Percentiles rank a stretch among this genome's conserved stretches.
phyloP scores from a whole-genome alignment of 208 protist species.

The Phytomonas sp. region DNA sequence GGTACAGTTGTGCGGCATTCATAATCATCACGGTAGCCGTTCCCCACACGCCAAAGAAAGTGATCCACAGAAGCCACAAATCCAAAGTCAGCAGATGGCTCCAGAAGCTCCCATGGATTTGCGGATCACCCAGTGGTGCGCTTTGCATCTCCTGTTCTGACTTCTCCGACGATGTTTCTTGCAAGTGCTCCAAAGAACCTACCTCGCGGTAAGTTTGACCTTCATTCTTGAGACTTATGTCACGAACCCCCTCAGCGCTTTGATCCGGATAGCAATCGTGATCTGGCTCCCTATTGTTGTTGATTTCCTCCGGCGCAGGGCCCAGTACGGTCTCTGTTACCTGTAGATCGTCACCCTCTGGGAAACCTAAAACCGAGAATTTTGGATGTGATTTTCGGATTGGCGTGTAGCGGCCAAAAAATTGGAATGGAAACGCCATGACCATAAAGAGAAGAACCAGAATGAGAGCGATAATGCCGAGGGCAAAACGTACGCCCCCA shows the following conservation, averaged over 20 bases:
- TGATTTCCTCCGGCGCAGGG: not conserved
- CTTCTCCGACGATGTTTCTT: not conserved
- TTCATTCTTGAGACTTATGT: not conserved
- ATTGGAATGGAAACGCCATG: conserved; percentile 61
- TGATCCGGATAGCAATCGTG: conserved; percentile 3
- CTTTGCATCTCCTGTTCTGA: conserved; percentile 5
- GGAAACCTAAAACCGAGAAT: conserved; percentile 28
- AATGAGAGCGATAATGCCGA: conserved; percentile 32
- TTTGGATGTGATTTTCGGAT: conserved; percentile 29
- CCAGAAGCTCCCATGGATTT: conserved; percentile 62
- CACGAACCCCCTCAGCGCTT: not conserved
- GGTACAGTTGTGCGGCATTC: conserved; percentile 72
- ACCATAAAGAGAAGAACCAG: conserved; percentile 40
- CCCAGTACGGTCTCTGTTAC: not conserved
- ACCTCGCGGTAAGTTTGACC: not conserved
- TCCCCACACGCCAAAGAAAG: conserved; percentile 66
- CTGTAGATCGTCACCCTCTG: conserved; percentile 11
- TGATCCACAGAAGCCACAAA: conserved; percentile 62
- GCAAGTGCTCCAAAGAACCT: not conserved
- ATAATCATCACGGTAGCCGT: conserved; percentile 61
- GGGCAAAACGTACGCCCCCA: conserved; percentile 26
- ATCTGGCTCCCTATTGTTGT: not conserved
- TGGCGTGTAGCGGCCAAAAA: conserved; percentile 44
- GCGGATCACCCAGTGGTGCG: conserved; percentile 29
- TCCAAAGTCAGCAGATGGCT: conserved; percentile 49